These are phyloP conservation scores for Cucurbita pepo DNA, from an alignment of 306 rosid species.

Conservation along the genomic window DNA sequence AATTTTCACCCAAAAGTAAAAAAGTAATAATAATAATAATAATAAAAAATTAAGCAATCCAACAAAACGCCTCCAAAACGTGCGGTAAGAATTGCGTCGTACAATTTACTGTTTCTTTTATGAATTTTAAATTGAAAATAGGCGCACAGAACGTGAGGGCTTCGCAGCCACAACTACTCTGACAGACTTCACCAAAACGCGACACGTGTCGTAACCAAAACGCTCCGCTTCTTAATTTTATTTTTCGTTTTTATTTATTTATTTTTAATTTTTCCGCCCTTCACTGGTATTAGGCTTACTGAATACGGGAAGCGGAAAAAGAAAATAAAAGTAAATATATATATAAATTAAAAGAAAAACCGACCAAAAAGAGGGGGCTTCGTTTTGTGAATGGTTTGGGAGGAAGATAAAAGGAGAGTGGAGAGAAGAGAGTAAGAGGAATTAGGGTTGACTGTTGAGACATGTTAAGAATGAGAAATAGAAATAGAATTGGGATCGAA, in stretches of 20 bases:
- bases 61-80: neutral
- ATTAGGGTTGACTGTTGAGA: neutral
- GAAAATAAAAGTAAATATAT: neutral
- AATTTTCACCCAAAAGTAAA: neutral
- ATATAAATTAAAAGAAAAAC: neutral
- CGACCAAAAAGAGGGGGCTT: neutral
- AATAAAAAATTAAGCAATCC: neutral
- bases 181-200: neutral
- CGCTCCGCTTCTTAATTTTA: neutral
- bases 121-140: neutral
- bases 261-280: neutral
- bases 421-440: neutral
- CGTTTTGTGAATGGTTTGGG: neutral
- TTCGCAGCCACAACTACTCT: neutral
- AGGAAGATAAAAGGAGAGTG: neutral
- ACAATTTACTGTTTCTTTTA: neutral
- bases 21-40: neutral
- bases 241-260: neutral
- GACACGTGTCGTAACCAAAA: neutral
- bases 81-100: neutral
- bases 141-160: neutral
- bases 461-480: too few species aligned
- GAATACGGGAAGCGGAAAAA: neutral
- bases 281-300: neutral
- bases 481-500: too few species aligned